These are phyloP conservation scores for Yarrowia galli DNA, from an alignment of 1,139 yeast genomes.

Conservation along the genomic window DNA sequence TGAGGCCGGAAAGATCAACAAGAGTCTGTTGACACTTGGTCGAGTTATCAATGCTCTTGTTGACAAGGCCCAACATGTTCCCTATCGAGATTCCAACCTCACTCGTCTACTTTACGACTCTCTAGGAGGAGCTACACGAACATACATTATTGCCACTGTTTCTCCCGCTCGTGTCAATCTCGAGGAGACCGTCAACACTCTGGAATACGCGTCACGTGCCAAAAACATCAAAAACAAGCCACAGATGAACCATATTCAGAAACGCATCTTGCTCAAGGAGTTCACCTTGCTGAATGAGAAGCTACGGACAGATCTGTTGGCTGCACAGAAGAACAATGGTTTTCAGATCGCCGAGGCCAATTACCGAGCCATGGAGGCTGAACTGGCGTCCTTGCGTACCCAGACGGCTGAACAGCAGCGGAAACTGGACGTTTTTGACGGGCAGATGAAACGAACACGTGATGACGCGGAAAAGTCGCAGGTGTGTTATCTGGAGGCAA, in stretches of 20 bases:
- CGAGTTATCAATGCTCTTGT: conserved; percentile 80
- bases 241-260: conserved; percentile 63
- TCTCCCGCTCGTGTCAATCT: conserved; percentile 77
- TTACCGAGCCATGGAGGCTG: conserved; percentile 58
- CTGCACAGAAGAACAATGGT: conserved; percentile 70
- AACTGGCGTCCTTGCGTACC: conserved; percentile 57
- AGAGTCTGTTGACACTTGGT: conserved; percentile 80
- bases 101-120: conserved; percentile 83
- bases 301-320: conserved; percentile 66
- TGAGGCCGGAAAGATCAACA: conserved; percentile 90
- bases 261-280: conserved; percentile 59
- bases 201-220: conserved; percentile 83
- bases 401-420: conserved; percentile 58
- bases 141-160: conserved; percentile 80
- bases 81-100: conserved; percentile 84
- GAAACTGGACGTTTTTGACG: conserved; percentile 56
- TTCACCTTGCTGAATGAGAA: conserved; percentile 62
- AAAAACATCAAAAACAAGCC: conserved; percentile 79
- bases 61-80: conserved; percentile 69
- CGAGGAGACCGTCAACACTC: conserved; percentile 82
- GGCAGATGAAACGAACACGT: conserved; percentile 52
- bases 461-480: conserved; percentile 48
- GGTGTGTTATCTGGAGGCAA: conserved; percentile 40
- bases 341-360: conserved; percentile 65
- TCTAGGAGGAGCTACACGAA: conserved; percentile 81